Base-by-base conservation (phyloP, 2,329 filamentous ascomycete genomes). In the Colletotrichum gigasporum region DNA sequence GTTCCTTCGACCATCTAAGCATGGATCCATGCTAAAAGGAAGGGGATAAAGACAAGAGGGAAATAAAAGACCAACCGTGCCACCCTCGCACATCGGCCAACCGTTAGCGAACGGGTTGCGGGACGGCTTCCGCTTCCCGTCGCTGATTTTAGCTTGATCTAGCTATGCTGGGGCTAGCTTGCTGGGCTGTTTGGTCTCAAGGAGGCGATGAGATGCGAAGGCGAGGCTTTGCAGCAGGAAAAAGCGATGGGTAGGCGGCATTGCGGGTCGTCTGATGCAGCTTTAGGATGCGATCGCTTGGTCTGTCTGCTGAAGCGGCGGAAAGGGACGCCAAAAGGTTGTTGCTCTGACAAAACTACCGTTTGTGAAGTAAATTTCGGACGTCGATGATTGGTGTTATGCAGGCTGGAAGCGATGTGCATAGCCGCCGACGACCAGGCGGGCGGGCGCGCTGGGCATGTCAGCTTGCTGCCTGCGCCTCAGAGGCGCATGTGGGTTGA, bases 321-420 rank as follows among this genome's bases (percentile, higher is more conserved):
- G 26, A 42, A 45, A 11, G 24, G 11, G 55, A 30, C 32, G 41
- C 32, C 35, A 20, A 52, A 34, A 35, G 34, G 26, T 35, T 30
- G 26, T 32, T 16, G 16, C 24, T 30, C 44, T 16, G 24, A 30
- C 18, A 56, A 32, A 47, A 44, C 20, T 11, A 45, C 44, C 24
- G 16, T 53, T 63, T 60, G 39, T 63, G 47, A 63, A 53, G 28
- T 34, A n/a, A n/a, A n/a, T 34, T 47, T 20, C 35, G 14, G 39
- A 44, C 16, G 14, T 30, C 32, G 4, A 32, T 48, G 45, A 59
- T 63, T 63, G 61, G 61, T 44, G 34, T 63, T 59, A 63, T 63
- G 54, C 55, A 63, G 45, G 9, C n/a, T 60, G 16, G 61, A 63
- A 63, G 61, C 61, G 61, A 63, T 63, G 61, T 63, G 61, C 61